phyloP scores from a whole-genome alignment of 2,329 filamentous ascomycete genomes.

The Ustilaginoidea virens region DNA sequence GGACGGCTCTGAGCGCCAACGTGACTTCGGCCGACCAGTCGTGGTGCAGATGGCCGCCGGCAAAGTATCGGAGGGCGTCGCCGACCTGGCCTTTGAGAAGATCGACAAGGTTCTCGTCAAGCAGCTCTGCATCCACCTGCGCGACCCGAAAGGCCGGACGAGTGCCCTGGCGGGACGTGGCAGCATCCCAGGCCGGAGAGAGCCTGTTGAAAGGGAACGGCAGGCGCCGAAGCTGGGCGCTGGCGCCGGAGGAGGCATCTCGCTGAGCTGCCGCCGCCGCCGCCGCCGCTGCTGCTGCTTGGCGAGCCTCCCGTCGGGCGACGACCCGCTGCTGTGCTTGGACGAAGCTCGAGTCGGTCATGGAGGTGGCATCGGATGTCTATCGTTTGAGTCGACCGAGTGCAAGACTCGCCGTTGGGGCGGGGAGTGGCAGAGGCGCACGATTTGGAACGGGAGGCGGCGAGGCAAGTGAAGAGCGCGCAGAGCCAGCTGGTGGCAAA shows the following conservation, averaged over 20 bases:
- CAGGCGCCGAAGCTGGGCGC: slow-evolving; percentile 39
- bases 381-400: no score
- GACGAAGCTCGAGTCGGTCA: slow-evolving; percentile 56
- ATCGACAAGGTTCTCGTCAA: slow-evolving; percentile 85
- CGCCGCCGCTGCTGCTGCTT: slow-evolving; percentile 45
- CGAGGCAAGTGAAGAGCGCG: no score
- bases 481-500: no score
- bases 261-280: slow-evolving; percentile 33
- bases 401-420: no score
- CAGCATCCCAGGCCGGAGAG: slow-evolving; percentile 49
- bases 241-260: slow-evolving; percentile 33
- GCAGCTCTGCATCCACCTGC: slow-evolving; percentile 86
- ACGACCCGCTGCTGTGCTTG: slow-evolving; percentile 78
- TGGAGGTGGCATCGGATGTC: slow-evolving; percentile 18
- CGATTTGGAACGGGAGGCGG: no score
- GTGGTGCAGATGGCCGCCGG: slow-evolving; percentile 58
- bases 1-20: slow-evolving; percentile 55
- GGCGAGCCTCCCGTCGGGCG: slow-evolving; percentile 63
- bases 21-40: slow-evolving; percentile 81
- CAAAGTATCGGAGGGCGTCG: slow-evolving; percentile 78
- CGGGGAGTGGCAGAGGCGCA: neutral
- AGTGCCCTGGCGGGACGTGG: slow-evolving; percentile 63
- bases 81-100: slow-evolving; percentile 74
- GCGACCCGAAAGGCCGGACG: slow-evolving; percentile 81
- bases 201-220: slow-evolving; percentile 48